Percentiles rank a stretch among this genome's conserved stretches.
Conservation (phyloP, 352 stramenopile species). For the Aphanomyces cochlioides region DNA sequence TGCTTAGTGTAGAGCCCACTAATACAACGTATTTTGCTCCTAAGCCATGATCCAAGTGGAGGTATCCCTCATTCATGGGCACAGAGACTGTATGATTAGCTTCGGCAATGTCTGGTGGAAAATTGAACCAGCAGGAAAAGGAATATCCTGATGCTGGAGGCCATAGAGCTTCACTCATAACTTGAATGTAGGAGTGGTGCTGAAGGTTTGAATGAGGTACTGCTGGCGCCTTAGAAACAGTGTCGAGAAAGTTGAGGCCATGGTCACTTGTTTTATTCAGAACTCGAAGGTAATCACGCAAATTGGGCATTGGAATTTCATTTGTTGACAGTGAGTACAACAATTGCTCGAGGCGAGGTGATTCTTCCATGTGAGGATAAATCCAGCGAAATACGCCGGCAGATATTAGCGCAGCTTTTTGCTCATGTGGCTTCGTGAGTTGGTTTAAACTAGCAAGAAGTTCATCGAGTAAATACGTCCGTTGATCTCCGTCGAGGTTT, state of each 20-base stretch:
- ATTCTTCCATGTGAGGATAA: background rate
- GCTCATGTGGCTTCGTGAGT: constrained; percentile 52
- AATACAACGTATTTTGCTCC: constrained; percentile 56
- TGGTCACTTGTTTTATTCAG: constrained; percentile 48
- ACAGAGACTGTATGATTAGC: constrained; percentile 35
- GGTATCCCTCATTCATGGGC: constrained; percentile 54
- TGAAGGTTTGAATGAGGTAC: constrained; percentile 57
- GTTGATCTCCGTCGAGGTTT: constrained; percentile 46
- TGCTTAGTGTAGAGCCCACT: constrained; percentile 47
- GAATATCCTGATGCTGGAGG: constrained; percentile 69
- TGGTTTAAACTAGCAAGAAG: constrained; percentile 56
- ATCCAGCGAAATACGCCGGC: constrained; percentile 62
- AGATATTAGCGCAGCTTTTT: constrained; percentile 48
- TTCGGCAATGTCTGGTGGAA: constrained; percentile 34
- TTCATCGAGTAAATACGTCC: constrained; percentile 36
- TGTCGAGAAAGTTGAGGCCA: constrained; percentile 49
- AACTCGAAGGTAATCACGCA: constrained; percentile 53
- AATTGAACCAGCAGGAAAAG: constrained; percentile 68
- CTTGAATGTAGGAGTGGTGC: constrained; percentile 61
- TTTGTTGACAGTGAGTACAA: constrained; percentile 47
- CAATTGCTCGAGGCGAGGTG: constrained; percentile 37
- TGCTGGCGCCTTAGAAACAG: constrained; percentile 39
- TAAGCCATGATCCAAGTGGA: constrained; percentile 41
- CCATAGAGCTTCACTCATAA: constrained; percentile 57
- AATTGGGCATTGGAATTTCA: constrained; percentile 45